A percentile compares a stretch with the other conserved stretches of the same genome.
These are phyloP conservation scores for Botrytis cinerea DNA, from an alignment of 2,329 filamentous ascomycete genomes.

Conservation along the genomic window DNA sequence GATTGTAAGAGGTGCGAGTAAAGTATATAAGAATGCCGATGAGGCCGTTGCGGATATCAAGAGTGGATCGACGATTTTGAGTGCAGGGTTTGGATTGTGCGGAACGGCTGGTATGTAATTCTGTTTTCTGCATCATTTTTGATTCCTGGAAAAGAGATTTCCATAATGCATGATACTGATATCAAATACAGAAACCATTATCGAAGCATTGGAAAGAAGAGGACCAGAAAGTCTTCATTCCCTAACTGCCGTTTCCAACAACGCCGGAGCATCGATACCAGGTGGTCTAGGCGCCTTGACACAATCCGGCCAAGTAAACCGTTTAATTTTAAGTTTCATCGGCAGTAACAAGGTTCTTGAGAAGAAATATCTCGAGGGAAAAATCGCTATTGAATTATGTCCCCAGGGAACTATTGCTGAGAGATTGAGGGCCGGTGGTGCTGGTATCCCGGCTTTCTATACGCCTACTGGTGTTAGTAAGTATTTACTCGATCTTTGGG, in stretches of 20 bases:
- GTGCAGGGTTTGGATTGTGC: conserved; percentile 67
- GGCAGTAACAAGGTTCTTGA: conserved; percentile 76
- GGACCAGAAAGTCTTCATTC: conserved; percentile 55
- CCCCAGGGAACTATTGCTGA: conserved; percentile 74
- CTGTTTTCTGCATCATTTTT: too few species aligned
- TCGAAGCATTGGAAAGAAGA: conserved; percentile 62
- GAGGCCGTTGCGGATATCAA: conserved; percentile 29
- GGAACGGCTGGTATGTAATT: conserved; percentile 12
- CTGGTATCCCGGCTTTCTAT: conserved; percentile 77
- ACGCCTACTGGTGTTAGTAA: conserved; percentile 69
- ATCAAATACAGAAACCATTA: conserved; percentile 60
- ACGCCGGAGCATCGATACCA: conserved; percentile 69
- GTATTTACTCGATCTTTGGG: conserved; percentile 35
- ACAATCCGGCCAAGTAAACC: conserved; percentile 66
- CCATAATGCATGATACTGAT: neutral
- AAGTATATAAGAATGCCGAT: conserved; percentile 28
- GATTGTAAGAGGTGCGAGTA: conserved; percentile 26
- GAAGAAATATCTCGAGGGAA: conserved; percentile 70
- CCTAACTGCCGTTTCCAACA: conserved; percentile 77
- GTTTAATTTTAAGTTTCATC: conserved; percentile 73
- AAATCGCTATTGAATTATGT: conserved; percentile 72
- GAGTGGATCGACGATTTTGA: conserved; percentile 69
- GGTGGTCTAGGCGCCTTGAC: conserved; percentile 69
- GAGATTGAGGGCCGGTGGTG: conserved; percentile 68
- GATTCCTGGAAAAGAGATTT: too few species aligned